Base-by-base conservation (phyloP, 768 basidiomycete species). In the Podaxis sp. region DNA sequence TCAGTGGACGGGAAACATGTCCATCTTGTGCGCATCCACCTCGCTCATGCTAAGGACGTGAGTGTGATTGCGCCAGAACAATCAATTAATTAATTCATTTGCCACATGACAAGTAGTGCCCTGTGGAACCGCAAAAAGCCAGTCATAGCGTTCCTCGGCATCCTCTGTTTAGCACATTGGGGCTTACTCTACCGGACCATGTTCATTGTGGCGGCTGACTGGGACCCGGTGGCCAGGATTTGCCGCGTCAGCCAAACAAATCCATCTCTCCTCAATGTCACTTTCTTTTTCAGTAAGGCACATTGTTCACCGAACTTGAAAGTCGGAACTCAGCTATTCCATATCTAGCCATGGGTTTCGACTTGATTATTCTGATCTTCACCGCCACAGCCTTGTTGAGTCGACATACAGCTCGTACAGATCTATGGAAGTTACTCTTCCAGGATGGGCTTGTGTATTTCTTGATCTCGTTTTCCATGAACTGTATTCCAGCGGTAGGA, bases 361-460 rank as follows among this genome's bases (percentile, higher is more conserved):
- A 90, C 67, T 78, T 88, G 33, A 72, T 82, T 41, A 86, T 90
- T 64, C 75, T 89, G 24, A 66, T 79, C 12, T 80, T 85, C 65
- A 87, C 86, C 0, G 76, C 82, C 11, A 65, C 83, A 25, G 82
- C 84, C 1, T 76, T 90, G 29, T 75, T 81, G 50, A 77, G 76
- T 63, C 77, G 80, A 43, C 83, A 82, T 66, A 81, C 84, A 19
- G 75, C 79, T 4, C 77, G 82, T 51, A 86, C 84, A 3, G 84
- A 80, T 63, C 77, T 91, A n/a, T 89, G 88, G 81, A 79, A 81
- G 66, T 72, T 91, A 52, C 81, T 91, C 55, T 89, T 90, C 74
- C 79, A 82, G n/a, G 89, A 90, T 66, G 89, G 90, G 19, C 75
- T 91, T 50, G 82, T 88, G 5, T 90, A 86, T 69, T 90, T 90